phyloP scores from a whole-genome alignment of 2,329 filamentous ascomycete species.

The Dactylellina sp. region DNA sequence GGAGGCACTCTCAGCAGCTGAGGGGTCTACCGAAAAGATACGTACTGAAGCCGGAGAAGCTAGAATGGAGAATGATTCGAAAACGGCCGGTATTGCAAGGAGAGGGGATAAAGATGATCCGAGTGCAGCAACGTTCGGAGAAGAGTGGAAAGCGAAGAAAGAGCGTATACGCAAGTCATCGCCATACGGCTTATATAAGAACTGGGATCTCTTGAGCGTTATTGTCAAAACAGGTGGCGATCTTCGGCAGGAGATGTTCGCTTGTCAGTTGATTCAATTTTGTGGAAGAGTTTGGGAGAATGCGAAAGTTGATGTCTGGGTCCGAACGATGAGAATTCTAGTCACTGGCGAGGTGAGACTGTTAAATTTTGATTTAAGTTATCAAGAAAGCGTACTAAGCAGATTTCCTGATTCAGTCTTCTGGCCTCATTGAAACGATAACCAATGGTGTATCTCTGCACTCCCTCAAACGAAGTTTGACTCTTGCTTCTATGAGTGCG shows the following conservation, averaged over 20 bases:
- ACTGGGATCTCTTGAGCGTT: slow-evolving; percentile 87
- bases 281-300: slow-evolving; percentile 86
- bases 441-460: slow-evolving; percentile 89
- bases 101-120: slow-evolving; percentile 86
- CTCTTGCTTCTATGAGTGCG: slow-evolving; percentile 77
- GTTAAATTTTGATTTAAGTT: slow-evolving; percentile 4
- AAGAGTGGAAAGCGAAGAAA: slow-evolving; percentile 85
- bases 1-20: slow-evolving; percentile 68
- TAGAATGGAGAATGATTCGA: slow-evolving; percentile 89
- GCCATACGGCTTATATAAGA: slow-evolving; percentile 88
- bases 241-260: slow-evolving; percentile 85
- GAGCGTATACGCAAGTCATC: slow-evolving; percentile 85
- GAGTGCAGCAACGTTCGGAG: slow-evolving; percentile 85
- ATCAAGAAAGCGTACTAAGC: slow-evolving; percentile 34
- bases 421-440: slow-evolving; percentile 86
- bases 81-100: slow-evolving; percentile 83
- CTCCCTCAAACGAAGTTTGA: slow-evolving; percentile 83
- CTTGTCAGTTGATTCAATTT: slow-evolving; percentile 83
- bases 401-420: slow-evolving; percentile 67
- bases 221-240: slow-evolving; percentile 89
- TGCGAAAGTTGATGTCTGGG: slow-evolving; percentile 81
- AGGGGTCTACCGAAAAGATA: slow-evolving; percentile 64
- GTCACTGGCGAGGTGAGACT: slow-evolving; percentile 76
- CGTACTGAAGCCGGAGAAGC: slow-evolving; percentile 80
- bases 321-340: slow-evolving; percentile 86